phyloP scores from a whole-genome alignment of 2,329 filamentous ascomycete species.

The Fonsecaea pedrosoi region DNA sequence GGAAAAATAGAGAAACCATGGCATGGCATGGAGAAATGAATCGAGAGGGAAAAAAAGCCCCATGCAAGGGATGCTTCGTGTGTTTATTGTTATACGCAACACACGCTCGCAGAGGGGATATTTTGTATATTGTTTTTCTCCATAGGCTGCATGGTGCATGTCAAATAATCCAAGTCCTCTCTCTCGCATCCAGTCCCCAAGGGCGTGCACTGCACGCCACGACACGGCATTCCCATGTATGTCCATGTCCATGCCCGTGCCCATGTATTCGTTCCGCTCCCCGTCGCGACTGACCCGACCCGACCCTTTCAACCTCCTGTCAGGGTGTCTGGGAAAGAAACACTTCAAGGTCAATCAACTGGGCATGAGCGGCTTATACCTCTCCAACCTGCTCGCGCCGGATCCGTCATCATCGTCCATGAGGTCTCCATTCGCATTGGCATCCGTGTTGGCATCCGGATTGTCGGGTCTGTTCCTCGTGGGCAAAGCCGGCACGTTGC shows the following conservation, averaged over 20 bases:
- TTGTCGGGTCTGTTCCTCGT: not conserved
- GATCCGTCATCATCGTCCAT: slow-evolving; percentile 27
- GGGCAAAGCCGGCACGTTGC: not conserved
- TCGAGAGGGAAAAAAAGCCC: not conserved
- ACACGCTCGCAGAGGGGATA: not conserved
- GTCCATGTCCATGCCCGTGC: too few species aligned
- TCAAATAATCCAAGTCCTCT: not conserved
- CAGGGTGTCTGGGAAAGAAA: not conserved
- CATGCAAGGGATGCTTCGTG: not conserved
- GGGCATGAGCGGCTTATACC: slow-evolving; percentile 34
- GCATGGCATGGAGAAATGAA: not conserved
- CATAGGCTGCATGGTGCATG: not conserved
- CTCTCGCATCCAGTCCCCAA: not conserved
- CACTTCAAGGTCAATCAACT: slow-evolving; percentile 10
- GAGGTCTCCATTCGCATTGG: slow-evolving; percentile 15
- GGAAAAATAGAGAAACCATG: not conserved
- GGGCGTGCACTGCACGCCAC: not conserved
- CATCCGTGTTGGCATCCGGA: not conserved
- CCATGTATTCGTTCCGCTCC: not conserved
- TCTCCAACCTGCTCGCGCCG: slow-evolving; percentile 22
- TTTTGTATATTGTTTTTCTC: not conserved
- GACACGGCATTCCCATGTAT: too few species aligned
- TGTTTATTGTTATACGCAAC: not conserved
- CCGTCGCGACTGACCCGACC: not conserved
- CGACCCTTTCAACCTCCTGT: not conserved